Percentiles rank a stretch among this genome's conserved stretches.
Conservation (phyloP, 129 eudicot species). For the Oenanthe sinensis region DNA sequence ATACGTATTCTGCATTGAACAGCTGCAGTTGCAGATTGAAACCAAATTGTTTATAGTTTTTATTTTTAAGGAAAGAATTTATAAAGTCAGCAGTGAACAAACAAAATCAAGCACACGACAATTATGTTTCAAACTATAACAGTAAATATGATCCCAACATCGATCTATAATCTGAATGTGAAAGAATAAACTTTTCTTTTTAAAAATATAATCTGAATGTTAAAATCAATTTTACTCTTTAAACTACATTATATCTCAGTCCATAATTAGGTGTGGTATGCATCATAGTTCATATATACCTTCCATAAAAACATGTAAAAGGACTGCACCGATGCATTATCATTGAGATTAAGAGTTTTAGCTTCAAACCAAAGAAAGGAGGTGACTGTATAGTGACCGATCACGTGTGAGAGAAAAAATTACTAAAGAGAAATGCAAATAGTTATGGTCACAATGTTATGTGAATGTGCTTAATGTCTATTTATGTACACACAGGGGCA, state of each 20-base stretch:
- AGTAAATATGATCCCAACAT: too few species aligned
- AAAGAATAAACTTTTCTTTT: too few species aligned
- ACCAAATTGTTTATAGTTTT: neutral
- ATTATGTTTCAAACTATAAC: too few species aligned
- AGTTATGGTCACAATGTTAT: neutral
- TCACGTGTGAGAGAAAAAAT: constrained; percentile 10
- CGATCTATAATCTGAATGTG: too few species aligned
- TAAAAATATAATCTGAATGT: too few species aligned
- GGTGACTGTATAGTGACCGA: constrained; percentile 24
- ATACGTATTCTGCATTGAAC: constrained; percentile 26
- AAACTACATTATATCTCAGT: too few species aligned
- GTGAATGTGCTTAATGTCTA: too few species aligned
- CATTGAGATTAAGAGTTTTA: constrained; percentile 11
- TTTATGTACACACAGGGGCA: too few species aligned
- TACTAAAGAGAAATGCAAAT: neutral
- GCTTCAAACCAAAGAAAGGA: constrained; percentile 13
- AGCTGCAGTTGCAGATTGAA: constrained; percentile 17
- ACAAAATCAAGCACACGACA: too few species aligned
- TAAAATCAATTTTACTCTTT: too few species aligned
- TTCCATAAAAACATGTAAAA: constrained; percentile 36
- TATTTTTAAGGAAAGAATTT: too few species aligned
- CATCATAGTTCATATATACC: constrained; percentile 10
- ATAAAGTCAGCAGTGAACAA: too few species aligned
- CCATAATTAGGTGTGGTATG: neutral
- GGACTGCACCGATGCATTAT: constrained; percentile 21